A percentile compares a stretch with the other conserved stretches of the same genome.
These are phyloP conservation scores for Cryptosporidium muris DNA, from an alignment of 169 alveolate genomes.

Conservation along the genomic window DNA sequence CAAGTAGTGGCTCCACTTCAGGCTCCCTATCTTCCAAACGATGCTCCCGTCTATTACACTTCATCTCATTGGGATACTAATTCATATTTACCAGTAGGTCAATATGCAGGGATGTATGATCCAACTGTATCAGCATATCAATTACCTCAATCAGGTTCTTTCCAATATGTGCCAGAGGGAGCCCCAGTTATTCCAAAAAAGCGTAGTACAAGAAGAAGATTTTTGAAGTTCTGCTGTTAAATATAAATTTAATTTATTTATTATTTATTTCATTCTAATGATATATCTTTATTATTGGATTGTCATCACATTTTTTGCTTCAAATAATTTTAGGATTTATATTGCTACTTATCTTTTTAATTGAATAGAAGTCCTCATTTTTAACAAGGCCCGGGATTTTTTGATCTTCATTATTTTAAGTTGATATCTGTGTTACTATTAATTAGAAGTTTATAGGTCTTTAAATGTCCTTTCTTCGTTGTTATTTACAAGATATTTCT, in stretches of 20 bases:
- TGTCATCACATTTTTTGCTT: too few relatives aligned
- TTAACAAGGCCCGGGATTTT: too few relatives aligned
- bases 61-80: slow-evolving; percentile 70
- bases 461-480: too few relatives aligned
- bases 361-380: too few relatives aligned
- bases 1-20: slow-evolving; percentile 68
- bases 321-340: too few relatives aligned
- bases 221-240: slow-evolving; percentile 64
- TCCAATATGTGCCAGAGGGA: slow-evolving; percentile 30
- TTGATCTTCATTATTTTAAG: too few relatives aligned
- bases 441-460: too few relatives aligned
- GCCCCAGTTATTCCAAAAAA: slow-evolving; percentile 66
- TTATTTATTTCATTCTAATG: too few relatives aligned
- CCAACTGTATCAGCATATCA: slow-evolving; percentile 23
- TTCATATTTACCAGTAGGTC: slow-evolving; percentile 58
- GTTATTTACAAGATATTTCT: too few relatives aligned
- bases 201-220: slow-evolving; percentile 50
- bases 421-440: too few relatives aligned
- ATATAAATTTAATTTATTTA: not conserved
- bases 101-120: slow-evolving; percentile 66
- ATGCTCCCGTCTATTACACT: slow-evolving; percentile 54
- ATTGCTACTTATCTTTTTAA: too few relatives aligned
- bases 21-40: slow-evolving; percentile 48
- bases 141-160: slow-evolving; percentile 60
- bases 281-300: too few relatives aligned